Conservation (phyloP, 2,329 filamentous ascomycete species). For the Incumbomyces delicatus region DNA sequence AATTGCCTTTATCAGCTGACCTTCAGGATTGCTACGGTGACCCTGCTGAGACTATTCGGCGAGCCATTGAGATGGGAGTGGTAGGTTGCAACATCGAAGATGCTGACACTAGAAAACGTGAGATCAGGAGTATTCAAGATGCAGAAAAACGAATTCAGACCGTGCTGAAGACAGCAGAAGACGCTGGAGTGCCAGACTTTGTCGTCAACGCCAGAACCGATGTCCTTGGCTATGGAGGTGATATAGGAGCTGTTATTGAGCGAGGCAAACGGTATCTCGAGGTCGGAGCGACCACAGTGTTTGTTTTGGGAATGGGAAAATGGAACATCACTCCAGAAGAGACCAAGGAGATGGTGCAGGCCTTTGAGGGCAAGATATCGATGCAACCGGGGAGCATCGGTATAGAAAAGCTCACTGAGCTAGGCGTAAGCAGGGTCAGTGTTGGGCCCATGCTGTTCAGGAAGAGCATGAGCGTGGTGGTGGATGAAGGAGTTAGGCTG, state of each 20-base stretch:
- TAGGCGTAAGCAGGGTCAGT: conserved; percentile 48
- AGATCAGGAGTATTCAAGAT: conserved; percentile 7
- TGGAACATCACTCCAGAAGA: conserved; percentile 38
- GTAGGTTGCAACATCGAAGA: conserved; percentile 54
- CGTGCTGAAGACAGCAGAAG: conserved; percentile 35
- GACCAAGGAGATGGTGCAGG: conserved; percentile 38
- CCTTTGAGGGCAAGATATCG: conserved; percentile 42
- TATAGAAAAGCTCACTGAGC: conserved; percentile 34
- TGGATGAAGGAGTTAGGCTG: conserved; percentile 13
- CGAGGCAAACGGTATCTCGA: conserved; percentile 49
- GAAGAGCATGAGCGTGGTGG: conserved; percentile 32
- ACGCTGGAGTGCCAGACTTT: conserved; percentile 45
- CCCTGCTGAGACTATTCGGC: conserved; percentile 35
- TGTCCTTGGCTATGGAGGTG: conserved; percentile 32
- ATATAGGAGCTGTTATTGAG: conserved; percentile 41
- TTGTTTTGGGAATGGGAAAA: conserved; percentile 48
- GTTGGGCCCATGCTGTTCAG: conserved; percentile 42
- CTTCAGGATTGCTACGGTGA: conserved; percentile 52
- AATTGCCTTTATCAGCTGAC: conserved; percentile 44
- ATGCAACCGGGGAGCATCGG: conserved; percentile 36
- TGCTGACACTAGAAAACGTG: conserved; percentile 28
- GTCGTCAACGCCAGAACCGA: conserved; percentile 52
- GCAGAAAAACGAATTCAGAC: conserved; percentile 37
- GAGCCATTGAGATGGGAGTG: conserved; percentile 42
- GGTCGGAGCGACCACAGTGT: conserved; percentile 50